Evolutionary conservation across 257 asterid species (phyloP).

Genomic region (Nicotiana tomentosiformis): DNA sequence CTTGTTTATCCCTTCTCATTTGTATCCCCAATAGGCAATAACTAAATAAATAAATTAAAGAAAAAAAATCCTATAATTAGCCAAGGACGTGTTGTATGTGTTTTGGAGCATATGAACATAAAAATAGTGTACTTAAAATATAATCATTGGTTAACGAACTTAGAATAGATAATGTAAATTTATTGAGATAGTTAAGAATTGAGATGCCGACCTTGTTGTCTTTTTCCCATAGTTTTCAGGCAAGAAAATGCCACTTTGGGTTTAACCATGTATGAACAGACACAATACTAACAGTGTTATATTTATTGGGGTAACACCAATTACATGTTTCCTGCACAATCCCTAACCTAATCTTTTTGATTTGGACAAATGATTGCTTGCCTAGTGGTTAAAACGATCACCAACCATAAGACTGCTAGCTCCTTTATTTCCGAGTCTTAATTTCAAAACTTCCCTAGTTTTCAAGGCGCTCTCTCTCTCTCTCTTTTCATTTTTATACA

Average conservation of each 20-base stretch:
- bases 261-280: neutral
- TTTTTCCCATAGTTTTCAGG: neutral
- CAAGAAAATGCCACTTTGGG: neutral
- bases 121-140: no score
- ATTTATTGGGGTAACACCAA: neutral
- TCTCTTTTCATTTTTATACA: no score
- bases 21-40: neutral
- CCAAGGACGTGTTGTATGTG: neutral
- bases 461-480: neutral
- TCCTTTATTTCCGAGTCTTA: neutral
- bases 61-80: neutral
- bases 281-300: neutral
- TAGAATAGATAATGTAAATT: neutral
- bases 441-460: neutral
- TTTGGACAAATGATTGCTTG: neutral
- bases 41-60: neutral
- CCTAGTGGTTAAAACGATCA: neutral
- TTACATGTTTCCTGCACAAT: neutral
- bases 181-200: neutral
- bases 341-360: neutral
- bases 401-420: neutral
- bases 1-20: constrained; percentile 4
- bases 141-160: neutral
- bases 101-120: neutral
- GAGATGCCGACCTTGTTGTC: neutral